phyloP scores from a whole-genome alignment of 306 rosid species.

The Lathyrus aphaca region DNA sequence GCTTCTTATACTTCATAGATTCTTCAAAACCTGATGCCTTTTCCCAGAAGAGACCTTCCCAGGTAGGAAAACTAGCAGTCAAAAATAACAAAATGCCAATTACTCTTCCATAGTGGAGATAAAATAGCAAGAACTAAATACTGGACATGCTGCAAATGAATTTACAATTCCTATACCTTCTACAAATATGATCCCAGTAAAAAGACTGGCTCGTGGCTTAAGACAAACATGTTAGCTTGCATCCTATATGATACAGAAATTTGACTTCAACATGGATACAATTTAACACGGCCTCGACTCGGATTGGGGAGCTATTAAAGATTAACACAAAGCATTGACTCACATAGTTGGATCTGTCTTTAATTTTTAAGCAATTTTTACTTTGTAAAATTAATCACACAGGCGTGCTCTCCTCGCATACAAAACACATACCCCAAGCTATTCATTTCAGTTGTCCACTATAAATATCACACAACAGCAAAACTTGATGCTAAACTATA shows the following conservation, averaged over 20 bases:
- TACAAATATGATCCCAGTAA: background rate
- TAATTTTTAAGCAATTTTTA: background rate
- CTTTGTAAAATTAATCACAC: background rate
- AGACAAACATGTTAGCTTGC: background rate
- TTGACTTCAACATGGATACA: background rate
- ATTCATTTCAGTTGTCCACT: background rate
- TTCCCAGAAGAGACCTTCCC: constrained; percentile 99
- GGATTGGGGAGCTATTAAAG: background rate
- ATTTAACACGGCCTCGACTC: background rate
- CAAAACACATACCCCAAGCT: background rate
- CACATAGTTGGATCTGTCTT: background rate
- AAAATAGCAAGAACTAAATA: constrained; percentile 15
- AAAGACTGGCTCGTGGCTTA: background rate
- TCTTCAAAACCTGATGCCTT: constrained; percentile 99
- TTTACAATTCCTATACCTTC: too few relatives aligned
- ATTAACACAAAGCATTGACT: background rate
- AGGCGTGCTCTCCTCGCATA: too few relatives aligned
- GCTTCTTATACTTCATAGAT: constrained; percentile 98
- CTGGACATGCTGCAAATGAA: constrained; percentile 20
- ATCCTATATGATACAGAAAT: background rate
- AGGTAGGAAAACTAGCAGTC: constrained; percentile 78
- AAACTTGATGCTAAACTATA: background rate
- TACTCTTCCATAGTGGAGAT: background rate
- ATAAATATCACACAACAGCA: background rate
- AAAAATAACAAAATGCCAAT: constrained; percentile 36